Evolutionary conservation across 2,329 filamentous ascomycete species (phyloP), one percentile per base, ranked within the genome.

Genomic region (Epichloe aotearoae): DNA sequence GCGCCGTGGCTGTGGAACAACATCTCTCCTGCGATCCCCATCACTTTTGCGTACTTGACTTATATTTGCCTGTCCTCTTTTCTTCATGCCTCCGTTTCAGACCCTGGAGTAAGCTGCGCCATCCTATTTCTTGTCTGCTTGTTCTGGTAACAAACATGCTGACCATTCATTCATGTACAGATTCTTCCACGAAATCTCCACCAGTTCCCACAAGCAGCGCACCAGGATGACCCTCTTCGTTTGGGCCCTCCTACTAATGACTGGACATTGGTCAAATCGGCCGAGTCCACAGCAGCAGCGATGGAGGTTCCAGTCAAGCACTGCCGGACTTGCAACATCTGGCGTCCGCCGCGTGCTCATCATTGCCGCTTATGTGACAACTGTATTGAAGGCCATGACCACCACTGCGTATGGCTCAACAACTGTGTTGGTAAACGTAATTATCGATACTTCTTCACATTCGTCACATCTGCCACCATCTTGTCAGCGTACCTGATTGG

Each of bases 251-350:
- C 89, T 1, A 93, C 86, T 6, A 97, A 88, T 48, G 89, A 95
- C 65, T 98, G 93, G 93, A 86, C 87, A 7, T 80, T 95, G 72
- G 86, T 97, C 58, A 86, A 90, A 61, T 87, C 88, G 10, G 80
- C 84, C 38, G 84, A 83, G 53, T 81, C 73, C 40, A 73, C 80
- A 10, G 85, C 86, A 34, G 85, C 89, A 8, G 90, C 90, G 5
- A 96, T 98, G 88, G 93, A 98, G 65, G 90, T 98, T 2, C 93
- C 93, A 0, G 90, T 91, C 54, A 97, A 98, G 70, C 96, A 95
- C 70, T 98, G 93, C 77, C 91, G 90, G 64, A 95, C 90, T 17
- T 98, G 93, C 73, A 89, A 89, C 62, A 90, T 98, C 58, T 98
- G 93, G 93, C 86, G 93, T 2, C 93, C 93, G 37, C 90, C 91